phyloP scores from a whole-genome alignment of 495 filamentous ascomycete genomes.

The Talaromyces proteolyticus region DNA sequence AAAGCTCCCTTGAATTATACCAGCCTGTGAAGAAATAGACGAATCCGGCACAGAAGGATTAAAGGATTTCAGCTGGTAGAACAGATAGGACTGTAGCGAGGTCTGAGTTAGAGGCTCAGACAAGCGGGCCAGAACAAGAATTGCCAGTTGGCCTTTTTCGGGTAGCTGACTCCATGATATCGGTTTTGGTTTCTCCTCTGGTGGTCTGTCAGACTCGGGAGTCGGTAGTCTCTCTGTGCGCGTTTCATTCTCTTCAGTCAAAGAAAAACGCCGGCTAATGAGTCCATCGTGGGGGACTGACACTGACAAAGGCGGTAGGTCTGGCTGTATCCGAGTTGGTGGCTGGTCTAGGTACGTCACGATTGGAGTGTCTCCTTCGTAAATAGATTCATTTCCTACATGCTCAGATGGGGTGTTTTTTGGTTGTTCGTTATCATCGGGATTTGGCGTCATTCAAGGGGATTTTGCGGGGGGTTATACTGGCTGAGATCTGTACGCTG shows the following conservation, averaged over 20 bases:
- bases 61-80: conserved; percentile 66
- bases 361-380: no score
- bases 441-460: no score
- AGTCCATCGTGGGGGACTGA: neutral
- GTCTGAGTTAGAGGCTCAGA: conserved; percentile 78
- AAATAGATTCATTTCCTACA: no score
- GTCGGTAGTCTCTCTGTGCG: neutral
- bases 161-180: conserved; percentile 68
- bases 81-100: conserved; percentile 69
- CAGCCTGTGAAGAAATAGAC: conserved; percentile 69
- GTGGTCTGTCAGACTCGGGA: neutral
- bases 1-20: conserved; percentile 68
- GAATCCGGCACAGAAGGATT: conserved; percentile 57
- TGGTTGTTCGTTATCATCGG: no score
- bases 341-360: neutral
- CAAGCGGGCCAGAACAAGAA: conserved; percentile 67
- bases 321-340: neutral
- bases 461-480: no score
- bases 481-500: no score
- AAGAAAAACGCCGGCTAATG: neutral
- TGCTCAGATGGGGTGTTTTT: no score
- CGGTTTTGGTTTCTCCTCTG: conserved; percentile 25
- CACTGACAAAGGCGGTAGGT: neutral
- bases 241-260: neutral
- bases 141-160: conserved; percentile 65